Evolutionary conservation across 768 basidiomycete species (phyloP).

Genomic region (Neoboletus brunneissimus): DNA sequence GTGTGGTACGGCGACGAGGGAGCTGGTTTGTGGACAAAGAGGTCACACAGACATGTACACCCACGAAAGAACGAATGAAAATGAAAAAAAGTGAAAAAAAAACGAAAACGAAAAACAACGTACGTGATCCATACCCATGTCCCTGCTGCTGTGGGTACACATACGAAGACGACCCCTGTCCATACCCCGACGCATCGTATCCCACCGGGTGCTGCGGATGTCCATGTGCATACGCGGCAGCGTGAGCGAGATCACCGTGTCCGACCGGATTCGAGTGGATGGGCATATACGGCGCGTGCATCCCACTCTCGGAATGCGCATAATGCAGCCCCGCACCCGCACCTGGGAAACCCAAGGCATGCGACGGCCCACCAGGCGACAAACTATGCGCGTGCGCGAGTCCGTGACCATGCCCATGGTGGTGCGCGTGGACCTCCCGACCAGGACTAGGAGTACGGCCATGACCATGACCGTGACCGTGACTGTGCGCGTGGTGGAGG

Average conservation of each 20-base stretch:
- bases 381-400: not conserved
- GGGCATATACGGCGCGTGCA: conserved; percentile 3
- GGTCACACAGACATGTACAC: not conserved
- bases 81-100: no score
- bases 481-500: not conserved
- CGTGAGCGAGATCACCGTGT: not conserved
- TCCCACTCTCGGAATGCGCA: not conserved
- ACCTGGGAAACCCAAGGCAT: not conserved
- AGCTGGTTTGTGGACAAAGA: conserved; percentile 1
- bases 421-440: not conserved
- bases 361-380: not conserved
- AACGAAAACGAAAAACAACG: conserved; percentile 11
- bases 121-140: conserved; percentile 32
- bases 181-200: not conserved
- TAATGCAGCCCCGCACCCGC: not conserved
- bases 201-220: not conserved
- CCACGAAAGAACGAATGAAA: no score
- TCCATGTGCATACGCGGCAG: not conserved
- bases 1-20: not conserved
- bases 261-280: conserved; percentile 6
- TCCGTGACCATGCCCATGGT: not conserved
- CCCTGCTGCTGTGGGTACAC: not conserved
- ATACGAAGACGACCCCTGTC: not conserved
- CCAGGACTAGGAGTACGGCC: not conserved
- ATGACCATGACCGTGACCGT: not conserved